Base-by-base conservation (phyloP, 169 alveolate species). In the Amoebophrya sp. region DNA sequence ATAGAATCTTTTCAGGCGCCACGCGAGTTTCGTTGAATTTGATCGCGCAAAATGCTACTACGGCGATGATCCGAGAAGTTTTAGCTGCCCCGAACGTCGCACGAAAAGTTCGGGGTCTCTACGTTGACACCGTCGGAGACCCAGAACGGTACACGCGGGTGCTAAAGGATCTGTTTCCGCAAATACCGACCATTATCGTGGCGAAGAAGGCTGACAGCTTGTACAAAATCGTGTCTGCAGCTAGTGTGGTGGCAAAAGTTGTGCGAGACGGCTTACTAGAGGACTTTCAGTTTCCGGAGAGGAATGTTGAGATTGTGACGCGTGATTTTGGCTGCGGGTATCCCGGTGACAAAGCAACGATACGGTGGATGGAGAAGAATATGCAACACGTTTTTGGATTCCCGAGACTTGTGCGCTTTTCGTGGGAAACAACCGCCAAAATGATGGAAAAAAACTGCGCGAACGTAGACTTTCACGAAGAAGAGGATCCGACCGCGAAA, bases 191-290 rank as follows among this genome's bases (percentile, higher is more conserved):
- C 40, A 29, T 40, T 1, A 1, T 41, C 76, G 92, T 90, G 6
- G 53, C 83, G 78, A 90, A 96, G 89, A 98, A 98, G 93, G 99
- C 99, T 6, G 99, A 98, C 95, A 95, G 98, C 47, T 95, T 96
- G 78, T 97, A 92, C 93, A 97, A 98, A 89, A 97, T 97, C 40
- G 99, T 98, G 36, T 96, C 99, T 92, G 99, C 99, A 29, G 99
- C 99, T 0, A 96, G 99, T 33, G 98, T 98, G 40, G 95, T 96
- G 90, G 99, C 99, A 33, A 98, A 98, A 95, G 99, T 98, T 36
- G 96, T 98, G 54, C 96, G 99, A 93, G 99, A 98, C 94, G 92
- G 91, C 93, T 93, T 93, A 95, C 95, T 94, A 76, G 94, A 94
- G 26, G 36, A 65, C 33, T 26, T 12, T 26, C 33, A 1, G 83